phyloP scores from a whole-genome alignment of 345 rosid genomes.

The Murraya koenigii region DNA sequence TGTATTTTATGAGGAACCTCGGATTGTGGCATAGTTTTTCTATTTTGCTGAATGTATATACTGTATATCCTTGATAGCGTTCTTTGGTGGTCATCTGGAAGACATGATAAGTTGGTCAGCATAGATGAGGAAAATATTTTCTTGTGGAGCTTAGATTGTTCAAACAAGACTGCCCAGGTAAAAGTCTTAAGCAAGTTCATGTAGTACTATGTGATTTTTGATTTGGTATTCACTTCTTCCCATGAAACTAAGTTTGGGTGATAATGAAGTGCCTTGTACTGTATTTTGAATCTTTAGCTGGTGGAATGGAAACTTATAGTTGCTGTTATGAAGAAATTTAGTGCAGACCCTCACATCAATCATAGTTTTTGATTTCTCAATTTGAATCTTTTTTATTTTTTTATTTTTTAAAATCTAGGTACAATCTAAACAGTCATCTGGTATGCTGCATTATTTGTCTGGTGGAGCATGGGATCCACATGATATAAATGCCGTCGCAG shows the following conservation, averaged over 20 bases:
- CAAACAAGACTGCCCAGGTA: slow-evolving; percentile 79
- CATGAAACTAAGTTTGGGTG: not conserved
- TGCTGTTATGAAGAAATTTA: not conserved
- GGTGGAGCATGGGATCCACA: slow-evolving; percentile 98
- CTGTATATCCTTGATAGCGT: slow-evolving; percentile 33
- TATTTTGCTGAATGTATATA: not conserved
- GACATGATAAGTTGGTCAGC: slow-evolving; percentile 79
- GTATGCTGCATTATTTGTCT: slow-evolving; percentile 74
- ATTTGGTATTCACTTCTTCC: not conserved
- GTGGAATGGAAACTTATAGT: not conserved
- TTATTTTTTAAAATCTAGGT: slow-evolving; percentile 38
- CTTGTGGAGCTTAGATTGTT: slow-evolving; percentile 79
- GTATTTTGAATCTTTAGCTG: not conserved
- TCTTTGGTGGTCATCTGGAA: slow-evolving; percentile 91
- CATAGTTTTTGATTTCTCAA: slow-evolving; percentile 13
- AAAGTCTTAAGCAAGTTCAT: not conserved
- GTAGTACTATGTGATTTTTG: not conserved
- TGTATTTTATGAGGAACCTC: too few relatives aligned
- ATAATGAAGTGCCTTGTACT: not conserved
- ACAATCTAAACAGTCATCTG: slow-evolving; percentile 75
- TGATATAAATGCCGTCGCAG: slow-evolving; percentile 70
- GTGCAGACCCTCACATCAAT: not conserved
- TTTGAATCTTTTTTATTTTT: slow-evolving; percentile 24
- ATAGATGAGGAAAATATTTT: slow-evolving; percentile 73
- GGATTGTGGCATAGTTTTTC: not conserved